A percentile compares a stretch with the other conserved stretches of the same genome.
phyloP scores from a whole-genome alignment of 306 rosid species.

The Sphenostylis stenocarpa region DNA sequence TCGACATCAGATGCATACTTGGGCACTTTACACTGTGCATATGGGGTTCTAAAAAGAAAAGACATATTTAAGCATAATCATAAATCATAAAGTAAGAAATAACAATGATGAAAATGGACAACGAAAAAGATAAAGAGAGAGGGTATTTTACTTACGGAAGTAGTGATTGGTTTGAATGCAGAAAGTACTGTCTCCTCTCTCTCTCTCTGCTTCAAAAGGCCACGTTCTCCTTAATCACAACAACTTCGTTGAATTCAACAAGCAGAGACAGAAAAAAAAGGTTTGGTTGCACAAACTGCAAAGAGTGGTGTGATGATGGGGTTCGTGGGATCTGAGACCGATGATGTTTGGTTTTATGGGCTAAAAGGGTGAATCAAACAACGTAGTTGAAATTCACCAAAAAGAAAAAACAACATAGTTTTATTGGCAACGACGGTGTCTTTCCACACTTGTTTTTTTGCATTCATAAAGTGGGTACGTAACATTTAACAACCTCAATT shows the following conservation, averaged over 20 bases:
- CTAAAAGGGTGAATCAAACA: neutral
- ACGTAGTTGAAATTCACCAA: neutral
- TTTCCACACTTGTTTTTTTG: neutral
- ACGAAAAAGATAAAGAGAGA: neutral
- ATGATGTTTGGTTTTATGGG: neutral
- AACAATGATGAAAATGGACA: neutral
- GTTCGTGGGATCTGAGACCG: slow-evolving; percentile 24
- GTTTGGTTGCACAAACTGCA: neutral
- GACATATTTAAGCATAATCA: neutral
- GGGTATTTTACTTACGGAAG: slow-evolving; percentile 25
- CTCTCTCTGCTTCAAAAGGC: neutral
- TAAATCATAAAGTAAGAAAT: slow-evolving; percentile 4
- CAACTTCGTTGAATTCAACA: slow-evolving; percentile 21
- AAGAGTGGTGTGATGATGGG: neutral
- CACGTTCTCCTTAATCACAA: neutral
- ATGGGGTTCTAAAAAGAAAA: slow-evolving; percentile 29
- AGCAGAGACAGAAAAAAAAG: neutral
- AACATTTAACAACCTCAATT: neutral
- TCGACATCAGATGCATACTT: slow-evolving; percentile 28
- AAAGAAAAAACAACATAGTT: neutral
- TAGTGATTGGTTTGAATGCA: slow-evolving; percentile 33
- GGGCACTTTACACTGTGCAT: slow-evolving; percentile 29
- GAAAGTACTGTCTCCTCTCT: slow-evolving; percentile 23
- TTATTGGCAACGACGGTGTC: neutral
- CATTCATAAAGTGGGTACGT: neutral